Base-by-base conservation (phyloP, 495 filamentous ascomycete species). In the Gamarada debralockiae region DNA sequence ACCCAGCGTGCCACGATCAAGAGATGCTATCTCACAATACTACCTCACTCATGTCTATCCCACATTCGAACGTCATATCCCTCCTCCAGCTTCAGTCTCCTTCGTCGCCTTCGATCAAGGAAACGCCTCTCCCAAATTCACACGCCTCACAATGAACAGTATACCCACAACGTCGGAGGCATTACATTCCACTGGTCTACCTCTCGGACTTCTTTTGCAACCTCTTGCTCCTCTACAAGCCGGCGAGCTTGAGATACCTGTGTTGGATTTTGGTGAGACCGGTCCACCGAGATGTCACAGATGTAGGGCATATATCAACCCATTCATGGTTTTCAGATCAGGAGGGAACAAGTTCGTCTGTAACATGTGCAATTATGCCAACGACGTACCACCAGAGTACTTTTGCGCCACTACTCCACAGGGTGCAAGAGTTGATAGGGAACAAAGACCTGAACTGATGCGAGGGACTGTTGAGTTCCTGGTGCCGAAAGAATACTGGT, bases 401-500 rank as follows among this genome's bases (percentile, higher is more conserved):
- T 97, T 95, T 64, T 85, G 88, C 27, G 90, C 95, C 25, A 84
- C 90, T 39, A 92, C 90, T 61, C 90, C 92, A 17, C 85, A 86
- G 31, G 95, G 95, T 23, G 77, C 86, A 31, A 86, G 93, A 46
- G 82, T 95, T 23, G 93, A 99, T 65, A 83, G 93, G 34, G 81
- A 87, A 66, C 87, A 95, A 64, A 75, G 93, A 50, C 95, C 93
- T 2, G 93, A 99, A 66, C 71, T 99, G 59, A 86, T 82, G 55
- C 82, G 85, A 53, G 93, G 93, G 21, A 97, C 93, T 0, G 91
- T 96, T 29, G 93, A 99, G 62, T 99, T 96, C 59, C 73, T 91
- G 56, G 93, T 97, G 5, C 93, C 93, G 33, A 97, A 96, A 70
- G 93, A 99, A 68, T 97, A 97, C 69, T 97, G 91, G 92, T 90